These are phyloP conservation scores for Taphrina deformans DNA, from an alignment of 1,139 yeast species.

Conservation along the genomic window DNA sequence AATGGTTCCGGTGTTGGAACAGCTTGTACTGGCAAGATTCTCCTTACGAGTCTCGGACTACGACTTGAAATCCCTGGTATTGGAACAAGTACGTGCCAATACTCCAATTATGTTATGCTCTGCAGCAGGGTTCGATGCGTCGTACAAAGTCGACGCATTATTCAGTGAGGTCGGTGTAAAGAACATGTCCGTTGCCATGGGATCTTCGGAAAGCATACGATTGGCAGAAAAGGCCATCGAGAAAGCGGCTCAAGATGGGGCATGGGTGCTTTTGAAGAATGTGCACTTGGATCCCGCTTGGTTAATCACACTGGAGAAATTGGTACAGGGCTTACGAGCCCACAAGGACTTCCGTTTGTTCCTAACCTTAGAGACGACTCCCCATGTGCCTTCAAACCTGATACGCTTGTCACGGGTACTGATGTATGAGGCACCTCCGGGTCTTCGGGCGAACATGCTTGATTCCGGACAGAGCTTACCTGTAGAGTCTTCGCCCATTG, in stretches of 20 bases:
- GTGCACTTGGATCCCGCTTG: conserved; percentile 69
- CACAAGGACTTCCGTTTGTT: conserved; percentile 54
- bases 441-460: conserved; percentile 55
- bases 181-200: conserved; percentile 63
- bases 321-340: conserved; percentile 45
- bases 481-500: conserved; percentile 47
- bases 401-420: conserved; percentile 56
- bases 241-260: conserved; percentile 52
- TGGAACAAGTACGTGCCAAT: conserved; percentile 39
- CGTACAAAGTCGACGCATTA: conserved; percentile 54
- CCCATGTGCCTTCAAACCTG: conserved; percentile 59
- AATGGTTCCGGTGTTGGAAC: conserved; percentile 37
- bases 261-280: conserved; percentile 77
- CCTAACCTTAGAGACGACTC: conserved; percentile 57
- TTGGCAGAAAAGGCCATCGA: conserved; percentile 59
- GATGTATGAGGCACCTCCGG: conserved; percentile 62
- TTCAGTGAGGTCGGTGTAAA: conserved; percentile 45
- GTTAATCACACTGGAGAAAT: conserved; percentile 58
- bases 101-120: conserved; percentile 59
- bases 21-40: conserved; percentile 15
- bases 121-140: conserved; percentile 67
- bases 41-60: conserved; percentile 9
- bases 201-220: conserved; percentile 66
- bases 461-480: conserved; percentile 46
- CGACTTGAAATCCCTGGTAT: conserved; percentile 35